Evolutionary conservation across 176 grass and related monocot genomes (phyloP).

Genomic region (Musa troglodytarum): DNA sequence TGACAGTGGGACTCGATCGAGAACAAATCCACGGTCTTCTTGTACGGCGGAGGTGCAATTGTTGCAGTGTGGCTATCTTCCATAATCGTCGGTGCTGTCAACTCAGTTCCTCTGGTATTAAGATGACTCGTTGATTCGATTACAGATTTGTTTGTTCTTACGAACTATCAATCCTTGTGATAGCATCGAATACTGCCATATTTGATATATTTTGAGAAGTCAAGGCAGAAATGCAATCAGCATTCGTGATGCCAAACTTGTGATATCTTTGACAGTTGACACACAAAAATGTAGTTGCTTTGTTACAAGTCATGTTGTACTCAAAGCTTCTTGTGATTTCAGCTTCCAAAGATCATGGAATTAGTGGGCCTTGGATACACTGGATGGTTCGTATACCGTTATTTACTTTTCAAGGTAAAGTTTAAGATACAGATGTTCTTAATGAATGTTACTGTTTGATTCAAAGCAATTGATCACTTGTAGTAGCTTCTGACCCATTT

Average conservation of each 20-base stretch:
- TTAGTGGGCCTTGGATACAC: slow-evolving; percentile 93
- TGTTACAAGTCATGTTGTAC: neutral
- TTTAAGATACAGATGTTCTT: neutral
- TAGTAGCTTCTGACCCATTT: neutral
- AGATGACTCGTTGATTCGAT: neutral
- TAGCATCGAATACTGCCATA: too few relatives aligned
- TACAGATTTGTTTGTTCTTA: neutral
- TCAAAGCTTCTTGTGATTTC: slow-evolving; percentile 15
- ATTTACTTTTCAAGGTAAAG: slow-evolving; percentile 95
- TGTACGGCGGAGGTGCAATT: slow-evolving; percentile 82
- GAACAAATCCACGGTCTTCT: slow-evolving; percentile 87
- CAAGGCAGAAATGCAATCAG: too few relatives aligned
- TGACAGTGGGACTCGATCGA: slow-evolving; percentile 80
- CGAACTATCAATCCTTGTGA: neutral
- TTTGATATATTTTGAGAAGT: too few relatives aligned
- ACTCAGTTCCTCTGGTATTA: slow-evolving; percentile 87
- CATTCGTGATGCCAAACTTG: too few relatives aligned
- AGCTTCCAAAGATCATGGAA: slow-evolving; percentile 94
- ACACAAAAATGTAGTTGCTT: too few relatives aligned
- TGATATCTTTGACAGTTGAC: too few relatives aligned
- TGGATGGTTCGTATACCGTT: slow-evolving; percentile 95
- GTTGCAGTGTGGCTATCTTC: slow-evolving; percentile 80
- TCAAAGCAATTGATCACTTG: neutral
- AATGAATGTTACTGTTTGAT: neutral
- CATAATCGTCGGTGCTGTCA: slow-evolving; percentile 74